Base-by-base conservation (phyloP, 106 monocot genomes). In the Alisma plantagoaquatica region DNA sequence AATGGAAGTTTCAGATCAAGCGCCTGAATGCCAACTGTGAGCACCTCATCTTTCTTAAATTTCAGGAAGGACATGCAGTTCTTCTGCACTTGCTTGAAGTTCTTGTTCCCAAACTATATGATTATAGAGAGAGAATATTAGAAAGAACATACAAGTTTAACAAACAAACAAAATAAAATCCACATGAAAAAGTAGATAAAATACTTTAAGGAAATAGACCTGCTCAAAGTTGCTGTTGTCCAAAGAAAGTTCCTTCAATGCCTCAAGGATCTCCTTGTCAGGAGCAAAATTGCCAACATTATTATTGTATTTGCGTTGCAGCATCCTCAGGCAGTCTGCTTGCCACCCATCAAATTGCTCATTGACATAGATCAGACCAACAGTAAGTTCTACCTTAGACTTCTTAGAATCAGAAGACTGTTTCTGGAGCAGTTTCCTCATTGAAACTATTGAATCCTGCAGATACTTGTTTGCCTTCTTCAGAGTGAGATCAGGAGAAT, bases 331-430 rank as follows among this genome's bases (percentile, higher is more conserved):
- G 20, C 86, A 86, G 38, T 86, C 73, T 25, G 61, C 69, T 65
- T 86, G 78, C 92, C 92, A 86, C 12, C 91, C 91, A 71, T 86
- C 78, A 69, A 82, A 92, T 21, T 79, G 63, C 65, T 86, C 92
- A 53, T 82, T 86, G 14, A 86, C 92, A 60, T 82, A 92, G 18
- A 92, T 73, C 33, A 92, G 76, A n/a, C 86, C 82, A 3, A 71
- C 57, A 8, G 56, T 68, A 9, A 73, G 18, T 41, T 69, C 78
- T 31, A 80, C 86, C 54, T 92, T 92, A 49, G 65, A 41, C 58
- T 86, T 92, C 66, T 86, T 92, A 2, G 86, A 54, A 52, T 85
- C 85, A 22, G 70, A 66, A 33, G 55, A 54, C 61, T 92, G 91
- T 58, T 92, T 92, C 44, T 86, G 76, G 30, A 86, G 73, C 41